Evolutionary conservation across 164 flowering plant species (phyloP).

Genomic region (Annona cherimola): DNA sequence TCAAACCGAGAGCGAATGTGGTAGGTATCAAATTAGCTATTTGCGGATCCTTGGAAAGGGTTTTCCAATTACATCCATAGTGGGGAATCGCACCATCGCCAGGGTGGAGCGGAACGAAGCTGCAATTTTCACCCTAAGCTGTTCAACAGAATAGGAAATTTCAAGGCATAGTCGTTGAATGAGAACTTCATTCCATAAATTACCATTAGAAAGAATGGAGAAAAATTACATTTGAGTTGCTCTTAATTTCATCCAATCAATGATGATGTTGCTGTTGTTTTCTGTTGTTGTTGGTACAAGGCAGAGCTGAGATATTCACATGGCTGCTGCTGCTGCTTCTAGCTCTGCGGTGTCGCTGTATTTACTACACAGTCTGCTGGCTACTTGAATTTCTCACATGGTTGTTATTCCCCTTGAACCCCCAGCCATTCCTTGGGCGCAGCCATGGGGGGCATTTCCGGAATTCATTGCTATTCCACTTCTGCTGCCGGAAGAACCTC

Average conservation of each 20-base stretch:
- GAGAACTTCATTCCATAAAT: not conserved
- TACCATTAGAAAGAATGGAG: not conserved
- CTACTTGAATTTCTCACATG: conserved; percentile 22
- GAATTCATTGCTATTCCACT: conserved; percentile 31
- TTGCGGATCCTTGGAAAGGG: too few species aligned
- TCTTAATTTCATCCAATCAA: conserved; percentile 26
- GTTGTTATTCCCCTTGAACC: conserved; percentile 26
- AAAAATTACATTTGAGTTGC: conserved; percentile 5
- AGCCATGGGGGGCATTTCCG: conserved; percentile 38
- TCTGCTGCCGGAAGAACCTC: conserved; percentile 65
- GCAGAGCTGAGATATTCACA: conserved; percentile 16
- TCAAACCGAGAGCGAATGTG: too few species aligned
- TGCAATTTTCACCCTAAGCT: not conserved
- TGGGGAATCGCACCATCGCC: too few species aligned
- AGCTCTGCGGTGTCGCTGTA: conserved; percentile 21
- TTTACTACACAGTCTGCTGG: conserved; percentile 20
- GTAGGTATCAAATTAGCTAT: too few species aligned
- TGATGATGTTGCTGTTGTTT: conserved; percentile 25
- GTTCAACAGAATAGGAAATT: not conserved
- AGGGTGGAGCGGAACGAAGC: too few species aligned
- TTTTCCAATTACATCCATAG: too few species aligned
- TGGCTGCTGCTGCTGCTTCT: conserved; percentile 11
- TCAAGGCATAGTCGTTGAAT: not conserved
- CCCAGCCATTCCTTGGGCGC: conserved; percentile 39
- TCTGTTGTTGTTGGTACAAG: conserved; percentile 22